Percentiles rank a stretch among this genome's conserved stretches.
phyloP scores from a whole-genome alignment of 192 early-diverging fungal species.

The Gonapodya prolifera region DNA sequence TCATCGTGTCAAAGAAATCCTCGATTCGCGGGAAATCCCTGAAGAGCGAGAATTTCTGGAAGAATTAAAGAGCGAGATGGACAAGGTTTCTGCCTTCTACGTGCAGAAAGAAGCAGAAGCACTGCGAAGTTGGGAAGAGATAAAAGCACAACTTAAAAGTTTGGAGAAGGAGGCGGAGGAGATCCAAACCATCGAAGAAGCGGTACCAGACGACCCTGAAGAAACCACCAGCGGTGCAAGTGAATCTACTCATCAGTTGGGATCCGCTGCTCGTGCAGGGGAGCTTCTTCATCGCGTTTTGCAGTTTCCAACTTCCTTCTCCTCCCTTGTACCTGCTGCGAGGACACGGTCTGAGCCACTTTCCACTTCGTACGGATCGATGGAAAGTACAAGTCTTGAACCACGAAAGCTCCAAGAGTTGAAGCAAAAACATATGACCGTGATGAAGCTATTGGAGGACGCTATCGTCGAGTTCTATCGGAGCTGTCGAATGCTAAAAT shows the following conservation, averaged over 20 bases:
- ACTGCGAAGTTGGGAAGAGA: not conserved
- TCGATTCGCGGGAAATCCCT: slow-evolving; percentile 12
- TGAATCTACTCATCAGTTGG: not conserved
- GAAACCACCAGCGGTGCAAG: too few relatives aligned
- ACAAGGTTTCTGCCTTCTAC: slow-evolving; percentile 34
- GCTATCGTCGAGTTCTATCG: not conserved
- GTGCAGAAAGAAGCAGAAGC: slow-evolving; percentile 17
- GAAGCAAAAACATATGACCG: not conserved
- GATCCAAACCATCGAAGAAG: not conserved
- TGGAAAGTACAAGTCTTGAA: not conserved
- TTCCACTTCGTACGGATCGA: not conserved
- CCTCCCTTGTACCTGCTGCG: not conserved
- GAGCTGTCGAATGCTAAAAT: not conserved
- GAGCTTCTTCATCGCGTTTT: not conserved
- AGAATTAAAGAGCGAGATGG: slow-evolving; percentile 27
- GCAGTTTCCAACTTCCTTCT: not conserved
- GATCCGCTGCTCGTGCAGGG: not conserved
- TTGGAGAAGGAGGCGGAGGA: not conserved
- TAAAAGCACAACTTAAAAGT: not conserved
- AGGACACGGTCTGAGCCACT: not conserved
- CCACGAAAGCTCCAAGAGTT: not conserved
- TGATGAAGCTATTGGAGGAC: not conserved
- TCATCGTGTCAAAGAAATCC: slow-evolving; percentile 16
- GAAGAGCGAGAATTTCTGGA: slow-evolving; percentile 32
- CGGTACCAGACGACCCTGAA: too few relatives aligned